Evolutionary conservation across 2,329 filamentous ascomycete species (phyloP), one percentile per base, ranked within the genome.

Genomic region (Fusarium annulatum): DNA sequence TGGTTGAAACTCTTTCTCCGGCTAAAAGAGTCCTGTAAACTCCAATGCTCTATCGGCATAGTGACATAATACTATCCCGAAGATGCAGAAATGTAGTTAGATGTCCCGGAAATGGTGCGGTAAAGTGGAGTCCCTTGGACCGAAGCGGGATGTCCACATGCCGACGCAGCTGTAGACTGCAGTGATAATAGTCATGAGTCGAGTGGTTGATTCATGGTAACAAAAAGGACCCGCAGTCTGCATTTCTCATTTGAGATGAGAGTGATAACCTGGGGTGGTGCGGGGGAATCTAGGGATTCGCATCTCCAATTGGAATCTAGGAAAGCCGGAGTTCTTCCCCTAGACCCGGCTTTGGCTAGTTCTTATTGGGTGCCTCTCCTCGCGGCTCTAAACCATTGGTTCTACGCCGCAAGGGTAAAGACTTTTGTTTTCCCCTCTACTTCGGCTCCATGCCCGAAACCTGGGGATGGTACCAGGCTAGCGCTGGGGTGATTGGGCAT

Each of bases 291-390:
- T 28, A 12, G 43, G 5, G 43, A 46, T 14, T 9, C 0, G 18
- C 8, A 19, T 19, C 0, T 26, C 43, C 23, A 46, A 46, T 46
- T 3, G 8, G 18, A 19, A 28, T 28, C 9, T 3, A 1, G 19
- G 18, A 26, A 45, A 28, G 43, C 43, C 23, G 43, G 0, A 3
- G 0, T 7, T 6, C 11, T 14, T 46, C 1, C 0, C 7, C 5
- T 28, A 46, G 18, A 10, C 2, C 23, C 23, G 23, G 43, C 43
- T 46, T 46, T 46, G 43, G 43, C 43, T 15, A 21, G 18, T 19
- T 19, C 43, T 14, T 5, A 46, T 46, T 28, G 43, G 43, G 0
- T 26, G 11, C 8, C 16, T 19, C 23, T 45, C 7, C 42, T 26
- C 4, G 5, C 16, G 7, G 16, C 16, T 12, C 42, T 26, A 10